A percentile compares a stretch with the other conserved stretches of the same genome.
Evolutionary conservation across 1,284 basidiomycete genomes (phyloP).

Genomic region (Moniliophthora roreri): DNA sequence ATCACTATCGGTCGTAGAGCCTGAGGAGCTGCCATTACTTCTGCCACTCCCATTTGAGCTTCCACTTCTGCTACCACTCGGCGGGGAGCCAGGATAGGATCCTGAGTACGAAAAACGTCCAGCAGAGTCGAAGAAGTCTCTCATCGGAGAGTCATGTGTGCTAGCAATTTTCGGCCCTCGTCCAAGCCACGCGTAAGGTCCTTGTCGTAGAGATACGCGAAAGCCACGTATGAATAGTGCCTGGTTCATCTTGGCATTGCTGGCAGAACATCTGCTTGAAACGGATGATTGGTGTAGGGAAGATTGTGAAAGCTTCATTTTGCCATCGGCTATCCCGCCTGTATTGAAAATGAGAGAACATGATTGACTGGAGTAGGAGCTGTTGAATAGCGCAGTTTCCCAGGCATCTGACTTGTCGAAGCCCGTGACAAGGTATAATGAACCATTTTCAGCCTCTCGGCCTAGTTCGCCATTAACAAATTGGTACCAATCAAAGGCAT

Average conservation of each 20-base stretch:
- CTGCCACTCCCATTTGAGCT: no score
- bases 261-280: not conserved
- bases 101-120: not conserved
- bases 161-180: not conserved
- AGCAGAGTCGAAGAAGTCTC: not conserved
- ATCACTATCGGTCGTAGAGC: no score
- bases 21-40: no score
- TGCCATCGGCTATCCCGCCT: not conserved
- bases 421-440: constrained; percentile 14
- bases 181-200: not conserved
- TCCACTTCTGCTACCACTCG: not conserved
- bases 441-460: constrained; percentile 5
- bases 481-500: constrained; percentile 7
- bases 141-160: not conserved
- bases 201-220: not conserved
- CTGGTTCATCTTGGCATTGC: not conserved
- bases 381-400: constrained; percentile 2
- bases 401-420: constrained; percentile 10
- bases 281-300: not conserved
- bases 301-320: not conserved
- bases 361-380: not conserved
- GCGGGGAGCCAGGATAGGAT: not conserved
- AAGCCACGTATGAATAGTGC: not conserved
- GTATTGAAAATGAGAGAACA: constrained; percentile 2
- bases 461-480: constrained; percentile 7